Evolutionary conservation across 352 stramenopile species (phyloP).

Genomic region (Globisporangium nagaii): DNA sequence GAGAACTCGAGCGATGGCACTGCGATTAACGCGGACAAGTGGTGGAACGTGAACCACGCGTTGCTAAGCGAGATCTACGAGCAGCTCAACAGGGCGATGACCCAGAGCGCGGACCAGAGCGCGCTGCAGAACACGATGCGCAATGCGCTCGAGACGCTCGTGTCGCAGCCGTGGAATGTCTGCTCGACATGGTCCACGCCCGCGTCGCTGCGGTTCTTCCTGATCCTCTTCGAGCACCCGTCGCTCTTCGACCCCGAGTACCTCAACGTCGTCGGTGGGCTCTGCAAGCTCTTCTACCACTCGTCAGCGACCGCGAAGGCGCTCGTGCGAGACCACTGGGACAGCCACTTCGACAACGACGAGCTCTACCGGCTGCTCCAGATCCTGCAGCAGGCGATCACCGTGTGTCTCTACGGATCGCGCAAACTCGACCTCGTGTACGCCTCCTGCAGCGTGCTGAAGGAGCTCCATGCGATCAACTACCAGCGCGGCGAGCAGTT

Average conservation of each 20-base stretch:
- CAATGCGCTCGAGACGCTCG: slow-evolving; percentile 62
- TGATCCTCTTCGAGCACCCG: slow-evolving; percentile 71
- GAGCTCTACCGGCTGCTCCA: slow-evolving; percentile 62
- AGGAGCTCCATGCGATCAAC: slow-evolving; percentile 69
- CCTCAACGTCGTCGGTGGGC: slow-evolving; percentile 55
- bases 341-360: slow-evolving; percentile 39
- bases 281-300: slow-evolving; percentile 71
- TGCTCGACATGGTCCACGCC: slow-evolving; percentile 61
- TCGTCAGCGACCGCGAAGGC: slow-evolving; percentile 39
- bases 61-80: slow-evolving; percentile 40
- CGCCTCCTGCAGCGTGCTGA: slow-evolving; percentile 55
- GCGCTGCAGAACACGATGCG: slow-evolving; percentile 68
- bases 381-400: slow-evolving; percentile 75
- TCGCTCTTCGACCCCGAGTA: slow-evolving; percentile 77
- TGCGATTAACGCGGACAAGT: slow-evolving; percentile 18
- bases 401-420: slow-evolving; percentile 60
- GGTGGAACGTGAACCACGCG: slow-evolving; percentile 48
- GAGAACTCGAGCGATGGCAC: not conserved
- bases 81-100: slow-evolving; percentile 33
- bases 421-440: slow-evolving; percentile 78
- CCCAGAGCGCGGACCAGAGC: slow-evolving; percentile 21
- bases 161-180: slow-evolving; percentile 70
- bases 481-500: slow-evolving; percentile 32
- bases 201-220: slow-evolving; percentile 47
- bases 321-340: slow-evolving; percentile 51